Conservation (phyloP, 768 basidiomycete species). For the Leccinum variicolor region DNA sequence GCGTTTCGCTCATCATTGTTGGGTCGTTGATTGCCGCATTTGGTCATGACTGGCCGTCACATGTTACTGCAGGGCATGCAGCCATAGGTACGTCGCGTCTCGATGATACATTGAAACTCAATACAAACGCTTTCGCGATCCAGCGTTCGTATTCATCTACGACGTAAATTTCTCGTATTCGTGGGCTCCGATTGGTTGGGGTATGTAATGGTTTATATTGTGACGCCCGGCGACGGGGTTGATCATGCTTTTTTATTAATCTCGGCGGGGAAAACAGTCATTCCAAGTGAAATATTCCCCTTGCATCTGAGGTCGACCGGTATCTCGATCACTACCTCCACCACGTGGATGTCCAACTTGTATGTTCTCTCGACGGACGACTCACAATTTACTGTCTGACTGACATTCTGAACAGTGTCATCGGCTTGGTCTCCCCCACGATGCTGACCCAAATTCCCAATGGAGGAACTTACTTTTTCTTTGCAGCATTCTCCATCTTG, state of each 20-base stretch:
- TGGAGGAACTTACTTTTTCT: constrained; percentile 29
- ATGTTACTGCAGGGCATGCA: constrained; percentile 23
- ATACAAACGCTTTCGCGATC: constrained; percentile 11
- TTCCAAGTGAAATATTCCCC: constrained; percentile 42
- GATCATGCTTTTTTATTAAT: not conserved
- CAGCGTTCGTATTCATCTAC: constrained; percentile 40
- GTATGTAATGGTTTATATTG: constrained; percentile 7
- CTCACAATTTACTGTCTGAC: not conserved
- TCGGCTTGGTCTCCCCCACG: constrained; percentile 28
- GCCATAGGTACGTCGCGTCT: constrained; percentile 27
- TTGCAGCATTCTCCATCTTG: constrained; percentile 24
- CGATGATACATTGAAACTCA: constrained; percentile 9
- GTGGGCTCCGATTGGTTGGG: constrained; percentile 31
- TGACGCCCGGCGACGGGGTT: not conserved
- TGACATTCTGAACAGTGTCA: constrained; percentile 13
- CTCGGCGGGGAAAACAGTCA: constrained; percentile 26
- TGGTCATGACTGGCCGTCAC: constrained; percentile 28
- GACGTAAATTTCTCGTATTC: constrained; percentile 35
- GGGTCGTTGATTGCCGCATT: constrained; percentile 28
- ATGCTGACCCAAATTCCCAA: constrained; percentile 21
- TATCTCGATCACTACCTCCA: constrained; percentile 39
- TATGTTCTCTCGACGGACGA: constrained; percentile 4
- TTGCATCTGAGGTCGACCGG: constrained; percentile 39
- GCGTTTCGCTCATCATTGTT: constrained; percentile 26
- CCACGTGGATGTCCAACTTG: constrained; percentile 41